A percentile compares a stretch with the other conserved stretches of the same genome.
These are phyloP conservation scores for Rhododendron kiyosumense DNA, from an alignment of 148 eudicot genomes.

Conservation along the genomic window DNA sequence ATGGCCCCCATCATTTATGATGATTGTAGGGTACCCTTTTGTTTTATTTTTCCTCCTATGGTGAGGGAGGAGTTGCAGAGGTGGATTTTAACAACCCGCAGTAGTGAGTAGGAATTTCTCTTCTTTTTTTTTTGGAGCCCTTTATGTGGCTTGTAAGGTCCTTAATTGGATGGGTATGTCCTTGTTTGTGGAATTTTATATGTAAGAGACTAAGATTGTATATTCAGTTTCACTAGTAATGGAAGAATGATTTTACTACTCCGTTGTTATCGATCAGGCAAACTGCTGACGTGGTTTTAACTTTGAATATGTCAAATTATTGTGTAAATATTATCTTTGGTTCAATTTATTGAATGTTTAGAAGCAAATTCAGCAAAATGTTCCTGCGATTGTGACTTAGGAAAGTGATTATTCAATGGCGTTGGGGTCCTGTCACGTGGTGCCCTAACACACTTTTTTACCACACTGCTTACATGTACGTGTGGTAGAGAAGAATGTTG, in stretches of 20 bases:
- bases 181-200: not conserved
- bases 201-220: not conserved
- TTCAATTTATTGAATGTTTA: too few species aligned
- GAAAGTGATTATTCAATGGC: too few species aligned
- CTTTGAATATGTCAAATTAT: not conserved
- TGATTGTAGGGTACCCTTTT: slow-evolving; percentile 8
- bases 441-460: too few species aligned
- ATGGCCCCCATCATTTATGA: slow-evolving; percentile 3
- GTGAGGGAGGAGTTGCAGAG: slow-evolving; percentile 18
- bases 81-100: slow-evolving; percentile 29
- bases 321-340: not conserved
- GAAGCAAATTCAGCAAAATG: not conserved
- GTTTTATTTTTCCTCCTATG: slow-evolving; percentile 1
- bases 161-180: not conserved
- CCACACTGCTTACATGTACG: too few species aligned
- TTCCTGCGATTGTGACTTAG: not conserved
- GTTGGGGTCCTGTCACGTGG: too few species aligned
- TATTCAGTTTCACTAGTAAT: not conserved
- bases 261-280: not conserved
- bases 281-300: not conserved
- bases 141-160: not conserved
- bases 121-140: not conserved
- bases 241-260: not conserved
- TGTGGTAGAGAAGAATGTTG: not conserved
- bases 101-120: not conserved